Evolutionary conservation across 1,284 basidiomycete species (phyloP).

Genomic region (Trametes versicolor): DNA sequence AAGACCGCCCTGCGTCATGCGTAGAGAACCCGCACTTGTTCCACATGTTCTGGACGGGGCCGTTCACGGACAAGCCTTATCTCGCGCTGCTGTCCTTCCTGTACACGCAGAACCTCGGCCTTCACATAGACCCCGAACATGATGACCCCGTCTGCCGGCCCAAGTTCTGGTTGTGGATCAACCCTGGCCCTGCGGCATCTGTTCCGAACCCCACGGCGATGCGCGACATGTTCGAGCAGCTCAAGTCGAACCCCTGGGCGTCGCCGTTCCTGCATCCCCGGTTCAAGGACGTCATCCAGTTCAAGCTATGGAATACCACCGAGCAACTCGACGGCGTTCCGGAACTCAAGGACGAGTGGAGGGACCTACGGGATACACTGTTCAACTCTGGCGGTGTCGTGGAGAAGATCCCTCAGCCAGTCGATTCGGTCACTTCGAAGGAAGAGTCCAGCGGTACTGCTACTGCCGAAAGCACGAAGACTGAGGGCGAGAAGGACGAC

Average conservation of each 20-base stretch:
- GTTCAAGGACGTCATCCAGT: constrained; percentile 74
- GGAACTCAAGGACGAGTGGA: constrained; percentile 72
- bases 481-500: constrained; percentile 34
- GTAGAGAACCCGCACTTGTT: constrained; percentile 75
- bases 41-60: constrained; percentile 87
- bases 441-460: constrained; percentile 25
- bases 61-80: constrained; percentile 85
- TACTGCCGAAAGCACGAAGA: not conserved
- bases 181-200: constrained; percentile 68
- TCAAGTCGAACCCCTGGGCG: constrained; percentile 73
- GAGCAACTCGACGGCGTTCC: constrained; percentile 75
- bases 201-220: constrained; percentile 66
- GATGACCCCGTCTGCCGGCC: constrained; percentile 66
- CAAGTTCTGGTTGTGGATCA: constrained; percentile 81
- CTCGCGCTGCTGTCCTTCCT: constrained; percentile 79
- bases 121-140: constrained; percentile 57
- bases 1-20: constrained; percentile 56
- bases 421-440: constrained; percentile 31
- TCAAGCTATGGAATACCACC: constrained; percentile 80
- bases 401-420: constrained; percentile 52
- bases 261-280: constrained; percentile 72
- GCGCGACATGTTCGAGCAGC: constrained; percentile 66
- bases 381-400: constrained; percentile 76
- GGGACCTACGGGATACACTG: constrained; percentile 53
- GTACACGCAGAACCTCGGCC: constrained; percentile 77